A percentile compares a stretch with the other conserved stretches of the same genome.
These are phyloP conservation scores for Entomophthora muscae DNA, from an alignment of 371 early-diverging fungal species.

Conservation along the genomic window DNA sequence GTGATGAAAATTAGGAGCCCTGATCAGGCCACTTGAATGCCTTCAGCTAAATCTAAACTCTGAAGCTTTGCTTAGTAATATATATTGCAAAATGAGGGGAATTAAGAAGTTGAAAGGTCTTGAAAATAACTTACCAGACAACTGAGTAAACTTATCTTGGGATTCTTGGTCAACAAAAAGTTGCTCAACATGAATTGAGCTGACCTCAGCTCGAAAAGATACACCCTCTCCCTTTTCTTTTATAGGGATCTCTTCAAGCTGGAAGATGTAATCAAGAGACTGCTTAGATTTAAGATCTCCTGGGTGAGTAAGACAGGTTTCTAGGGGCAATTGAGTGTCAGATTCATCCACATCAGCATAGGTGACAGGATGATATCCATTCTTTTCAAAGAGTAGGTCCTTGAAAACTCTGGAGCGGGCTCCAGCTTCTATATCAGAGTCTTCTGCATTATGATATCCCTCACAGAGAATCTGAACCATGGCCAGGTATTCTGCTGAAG, in stretches of 20 bases:
- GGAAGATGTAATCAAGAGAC: constrained; percentile 52
- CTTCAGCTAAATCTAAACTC: too few species aligned
- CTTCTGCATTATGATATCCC: constrained; percentile 21
- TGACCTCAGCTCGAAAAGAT: neutral
- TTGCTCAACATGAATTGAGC: constrained; percentile 9
- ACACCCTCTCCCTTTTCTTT: constrained; percentile 6
- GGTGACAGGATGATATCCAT: constrained; percentile 59
- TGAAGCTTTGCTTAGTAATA: too few species aligned
- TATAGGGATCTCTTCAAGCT: constrained; percentile 13
- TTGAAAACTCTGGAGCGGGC: constrained; percentile 14
- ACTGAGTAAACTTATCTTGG: constrained; percentile 20
- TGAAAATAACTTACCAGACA: constrained; percentile 21
- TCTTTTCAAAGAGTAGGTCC: constrained; percentile 32
- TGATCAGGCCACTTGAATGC: too few species aligned
- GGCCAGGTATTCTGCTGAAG: constrained; percentile 33
- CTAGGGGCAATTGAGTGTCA: constrained; percentile 26
- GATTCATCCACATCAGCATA: constrained; percentile 38
- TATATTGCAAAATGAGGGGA: too few species aligned
- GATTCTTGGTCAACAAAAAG: constrained; percentile 12
- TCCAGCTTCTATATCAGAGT: neutral
- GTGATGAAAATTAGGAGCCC: too few species aligned
- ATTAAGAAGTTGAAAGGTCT: too few species aligned
- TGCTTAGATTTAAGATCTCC: constrained; percentile 32
- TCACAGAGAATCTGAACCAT: constrained; percentile 51
- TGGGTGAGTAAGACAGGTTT: constrained; percentile 35